Evolutionary conservation across 306 rosid species (phyloP).

Genomic region (Gastrolobium villosum): DNA sequence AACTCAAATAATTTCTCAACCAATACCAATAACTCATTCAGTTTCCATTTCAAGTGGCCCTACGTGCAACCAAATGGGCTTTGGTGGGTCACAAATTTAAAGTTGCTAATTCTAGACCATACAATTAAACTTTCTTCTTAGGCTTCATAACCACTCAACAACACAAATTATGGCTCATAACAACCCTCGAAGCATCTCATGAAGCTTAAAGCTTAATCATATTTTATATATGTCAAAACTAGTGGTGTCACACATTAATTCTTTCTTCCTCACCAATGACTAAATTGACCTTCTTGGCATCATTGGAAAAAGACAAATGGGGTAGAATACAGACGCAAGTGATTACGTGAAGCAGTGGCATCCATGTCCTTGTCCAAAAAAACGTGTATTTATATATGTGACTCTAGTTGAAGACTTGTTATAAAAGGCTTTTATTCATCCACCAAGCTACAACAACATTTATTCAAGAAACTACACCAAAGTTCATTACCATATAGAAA

Average conservation of each 20-base stretch:
- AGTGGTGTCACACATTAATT: constrained; percentile 50
- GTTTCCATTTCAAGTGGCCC: constrained; percentile 48
- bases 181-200: constrained; percentile 49
- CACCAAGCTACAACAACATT: constrained; percentile 7
- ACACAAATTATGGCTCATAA: constrained; percentile 59
- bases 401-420: constrained; percentile 7
- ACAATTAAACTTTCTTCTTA: constrained; percentile 55
- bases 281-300: constrained; percentile 28
- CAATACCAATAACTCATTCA: constrained; percentile 53
- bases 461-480: constrained; percentile 38
- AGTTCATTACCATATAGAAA: constrained; percentile 28
- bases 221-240: constrained; percentile 50
- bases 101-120: constrained; percentile 67
- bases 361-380: constrained; percentile 55
- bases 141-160: constrained; percentile 57
- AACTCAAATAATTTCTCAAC: constrained; percentile 34
- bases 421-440: constrained; percentile 38
- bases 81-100: constrained; percentile 57
- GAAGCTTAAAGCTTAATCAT: constrained; percentile 40
- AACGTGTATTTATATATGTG: constrained; percentile 40
- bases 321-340: constrained; percentile 38
- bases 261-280: constrained; percentile 26
- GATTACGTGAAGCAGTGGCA: constrained; percentile 56
- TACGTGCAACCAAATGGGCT: constrained; percentile 51
- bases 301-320: constrained; percentile 33